Percentiles rank a stretch among this genome's conserved stretches.
Conservation (phyloP, 805 yeast species). For the Starmerella lactis-condensi region DNA sequence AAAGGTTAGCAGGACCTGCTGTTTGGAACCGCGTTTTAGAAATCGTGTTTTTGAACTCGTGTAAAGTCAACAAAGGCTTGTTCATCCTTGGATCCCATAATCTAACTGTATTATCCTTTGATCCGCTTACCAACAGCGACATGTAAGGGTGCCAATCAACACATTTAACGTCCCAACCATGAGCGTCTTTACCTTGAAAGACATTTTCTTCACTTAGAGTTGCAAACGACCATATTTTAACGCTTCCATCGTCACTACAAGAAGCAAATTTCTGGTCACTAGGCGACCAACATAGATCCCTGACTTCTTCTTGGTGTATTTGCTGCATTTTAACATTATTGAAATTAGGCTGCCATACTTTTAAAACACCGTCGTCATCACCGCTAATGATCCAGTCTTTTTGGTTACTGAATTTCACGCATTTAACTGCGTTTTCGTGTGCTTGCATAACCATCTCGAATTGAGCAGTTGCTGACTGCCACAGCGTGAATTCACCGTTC, state of each 20-base stretch:
- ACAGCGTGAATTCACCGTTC: constrained; percentile 87
- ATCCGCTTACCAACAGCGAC: constrained; percentile 79
- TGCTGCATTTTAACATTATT: constrained; percentile 68
- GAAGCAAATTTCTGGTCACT: constrained; percentile 84
- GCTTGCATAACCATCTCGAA: constrained; percentile 98
- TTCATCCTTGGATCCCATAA: constrained; percentile 85
- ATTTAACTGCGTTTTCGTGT: constrained; percentile 74
- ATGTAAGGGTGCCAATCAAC: constrained; percentile 91
- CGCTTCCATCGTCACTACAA: constrained; percentile 75
- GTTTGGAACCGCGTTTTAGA: constrained; percentile 73
- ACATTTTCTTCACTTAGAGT: constrained; percentile 72
- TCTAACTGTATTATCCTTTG: constrained; percentile 83
- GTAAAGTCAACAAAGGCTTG: constrained; percentile 56
- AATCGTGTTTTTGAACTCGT: constrained; percentile 91
- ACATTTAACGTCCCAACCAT: constrained; percentile 96
- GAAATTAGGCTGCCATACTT: constrained; percentile 96
- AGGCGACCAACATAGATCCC: constrained; percentile 80
- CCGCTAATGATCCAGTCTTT: constrained; percentile 92
- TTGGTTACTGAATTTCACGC: constrained; percentile 64
- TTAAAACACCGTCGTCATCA: constrained; percentile 77
- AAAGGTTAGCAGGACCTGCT: constrained; percentile 45
- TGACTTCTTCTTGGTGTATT: constrained; percentile 63
- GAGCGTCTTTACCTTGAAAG: constrained; percentile 42
- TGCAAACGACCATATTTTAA: constrained; percentile 81
- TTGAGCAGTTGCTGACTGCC: constrained; percentile 91